A percentile compares a stretch with the other conserved stretches of the same genome.
phyloP scores from a whole-genome alignment of 2,329 filamentous ascomycete species.

The Alternaria sp. region DNA sequence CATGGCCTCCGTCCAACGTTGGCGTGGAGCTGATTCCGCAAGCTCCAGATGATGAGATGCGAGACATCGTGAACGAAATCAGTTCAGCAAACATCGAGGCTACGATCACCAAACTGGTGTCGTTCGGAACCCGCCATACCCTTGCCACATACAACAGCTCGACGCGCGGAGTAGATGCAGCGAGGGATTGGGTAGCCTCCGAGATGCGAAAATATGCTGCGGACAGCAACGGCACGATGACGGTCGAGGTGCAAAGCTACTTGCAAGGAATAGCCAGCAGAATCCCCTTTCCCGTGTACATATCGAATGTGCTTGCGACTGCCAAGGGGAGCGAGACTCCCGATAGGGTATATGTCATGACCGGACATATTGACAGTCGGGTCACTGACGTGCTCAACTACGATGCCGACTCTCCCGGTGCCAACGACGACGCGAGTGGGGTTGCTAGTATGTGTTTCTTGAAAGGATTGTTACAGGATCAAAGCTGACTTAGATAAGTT shows the following conservation, averaged over 20 bases:
- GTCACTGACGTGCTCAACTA: conserved; percentile 60
- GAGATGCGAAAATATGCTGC: conserved; percentile 59
- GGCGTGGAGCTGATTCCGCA: conserved; percentile 50
- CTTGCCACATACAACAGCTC: conserved; percentile 60
- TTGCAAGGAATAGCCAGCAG: conserved; percentile 56
- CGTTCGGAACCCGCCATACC: conserved; percentile 64
- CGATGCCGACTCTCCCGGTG: conserved; percentile 60
- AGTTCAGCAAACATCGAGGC: conserved; percentile 55
- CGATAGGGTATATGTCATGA: conserved; percentile 59
- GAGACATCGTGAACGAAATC: conserved; percentile 49
- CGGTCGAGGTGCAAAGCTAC: conserved; percentile 59
- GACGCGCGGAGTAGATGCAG: conserved; percentile 62
- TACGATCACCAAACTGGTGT: conserved; percentile 60
- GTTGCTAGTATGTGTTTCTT: conserved; percentile 51
- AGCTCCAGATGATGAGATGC: conserved; percentile 49
- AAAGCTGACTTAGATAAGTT: conserved; percentile 38
- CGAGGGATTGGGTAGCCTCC: conserved; percentile 62
- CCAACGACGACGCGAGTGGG: conserved; percentile 64
- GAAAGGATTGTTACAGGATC: background rate
- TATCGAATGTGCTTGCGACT: conserved; percentile 59
- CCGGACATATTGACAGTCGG: conserved; percentile 63
- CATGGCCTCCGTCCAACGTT: conserved; percentile 52
- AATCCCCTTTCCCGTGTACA: conserved; percentile 59
- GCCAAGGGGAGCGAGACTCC: conserved; percentile 58
- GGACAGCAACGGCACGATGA: conserved; percentile 58